These are phyloP conservation scores for Penicillium sp. DNA, from an alignment of 2,329 filamentous ascomycete species.

Conservation along the genomic window DNA sequence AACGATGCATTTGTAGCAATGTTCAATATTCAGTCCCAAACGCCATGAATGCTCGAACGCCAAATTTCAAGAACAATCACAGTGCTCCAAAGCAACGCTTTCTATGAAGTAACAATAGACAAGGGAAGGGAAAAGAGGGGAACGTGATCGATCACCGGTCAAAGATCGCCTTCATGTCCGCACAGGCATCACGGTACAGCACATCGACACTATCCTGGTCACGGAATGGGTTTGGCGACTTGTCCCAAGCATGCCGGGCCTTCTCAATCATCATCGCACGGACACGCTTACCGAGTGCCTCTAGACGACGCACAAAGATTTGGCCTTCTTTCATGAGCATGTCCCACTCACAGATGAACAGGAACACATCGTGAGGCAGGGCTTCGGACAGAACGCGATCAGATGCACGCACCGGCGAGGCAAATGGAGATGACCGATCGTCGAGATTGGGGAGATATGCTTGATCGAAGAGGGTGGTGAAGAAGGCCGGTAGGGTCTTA, in stretches of 20 bases:
- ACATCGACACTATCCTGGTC: conserved; percentile 48
- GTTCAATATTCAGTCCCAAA: not conserved
- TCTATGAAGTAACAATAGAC: not conserved
- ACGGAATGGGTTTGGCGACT: conserved; percentile 52
- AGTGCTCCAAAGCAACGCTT: not conserved
- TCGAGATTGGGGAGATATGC: conserved; percentile 52
- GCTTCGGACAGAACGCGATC: conserved; percentile 56
- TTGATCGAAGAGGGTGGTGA: conserved; percentile 55
- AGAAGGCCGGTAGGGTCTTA: conserved; percentile 52
- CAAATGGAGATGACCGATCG: conserved; percentile 61
- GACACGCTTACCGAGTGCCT: conserved; percentile 49
- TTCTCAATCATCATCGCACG: conserved; percentile 51
- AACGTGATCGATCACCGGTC: conserved; percentile 21
- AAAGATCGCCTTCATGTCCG: conserved; percentile 49
- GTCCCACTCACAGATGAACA: conserved; percentile 69
- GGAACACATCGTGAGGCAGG: conserved; percentile 63
- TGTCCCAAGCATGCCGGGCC: conserved; percentile 55
- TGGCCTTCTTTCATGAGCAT: conserved; percentile 67
- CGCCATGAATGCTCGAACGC: conserved; percentile 1
- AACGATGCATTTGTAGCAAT: not conserved
- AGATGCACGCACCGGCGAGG: conserved; percentile 62
- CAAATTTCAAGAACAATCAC: not conserved
- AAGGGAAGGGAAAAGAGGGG: not conserved
- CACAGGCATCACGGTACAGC: conserved; percentile 49
- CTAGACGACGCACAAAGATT: conserved; percentile 46